Conservation (phyloP, 2,329 filamentous ascomycete genomes). For the Hymenoscyphus infarciens region DNA sequence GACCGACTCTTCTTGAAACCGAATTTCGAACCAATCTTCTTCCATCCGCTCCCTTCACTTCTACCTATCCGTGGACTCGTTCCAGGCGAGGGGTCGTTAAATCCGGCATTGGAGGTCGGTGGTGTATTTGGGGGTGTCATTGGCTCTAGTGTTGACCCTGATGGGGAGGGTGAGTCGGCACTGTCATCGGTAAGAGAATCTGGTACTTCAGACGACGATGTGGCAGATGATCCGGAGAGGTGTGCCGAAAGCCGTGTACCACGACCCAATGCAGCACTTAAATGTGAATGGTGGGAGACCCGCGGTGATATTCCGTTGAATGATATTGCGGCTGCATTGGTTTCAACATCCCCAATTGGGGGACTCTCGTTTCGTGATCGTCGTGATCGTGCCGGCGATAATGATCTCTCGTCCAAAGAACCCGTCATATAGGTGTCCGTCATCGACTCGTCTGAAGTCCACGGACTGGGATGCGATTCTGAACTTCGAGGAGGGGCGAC, state of each 20-base stretch:
- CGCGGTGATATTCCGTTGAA: slow-evolving; percentile 26
- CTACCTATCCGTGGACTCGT: slow-evolving; percentile 26
- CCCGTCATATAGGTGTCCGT: slow-evolving; percentile 29
- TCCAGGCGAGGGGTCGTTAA: slow-evolving; percentile 27
- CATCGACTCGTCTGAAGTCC: slow-evolving; percentile 34
- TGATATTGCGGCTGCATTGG: slow-evolving; percentile 25
- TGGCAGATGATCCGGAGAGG: slow-evolving; percentile 37
- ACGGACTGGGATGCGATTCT: slow-evolving; percentile 29
- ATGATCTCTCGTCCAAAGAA: slow-evolving; percentile 30
- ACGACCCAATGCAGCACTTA: slow-evolving; percentile 28
- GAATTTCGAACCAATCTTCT: slow-evolving; percentile 60
- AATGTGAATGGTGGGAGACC: slow-evolving; percentile 31
- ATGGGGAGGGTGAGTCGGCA: slow-evolving; percentile 55
- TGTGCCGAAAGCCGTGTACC: slow-evolving; percentile 29
- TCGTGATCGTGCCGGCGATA: slow-evolving; percentile 27
- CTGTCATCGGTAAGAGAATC: slow-evolving; percentile 62
- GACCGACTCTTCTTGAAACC: slow-evolving; percentile 53
- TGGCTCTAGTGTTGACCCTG: slow-evolving; percentile 48
- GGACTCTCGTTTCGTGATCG: slow-evolving; percentile 29
- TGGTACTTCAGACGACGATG: slow-evolving; percentile 45
- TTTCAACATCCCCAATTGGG: slow-evolving; percentile 18
- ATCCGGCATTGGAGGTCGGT: slow-evolving; percentile 50
- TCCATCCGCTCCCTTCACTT: slow-evolving; percentile 51
- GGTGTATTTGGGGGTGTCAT: slow-evolving; percentile 75
- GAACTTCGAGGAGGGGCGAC: slow-evolving; percentile 28